Evolutionary conservation across 1,284 basidiomycete species (phyloP), one percentile per base, ranked within the genome.

Genomic region (Chiua sp.): DNA sequence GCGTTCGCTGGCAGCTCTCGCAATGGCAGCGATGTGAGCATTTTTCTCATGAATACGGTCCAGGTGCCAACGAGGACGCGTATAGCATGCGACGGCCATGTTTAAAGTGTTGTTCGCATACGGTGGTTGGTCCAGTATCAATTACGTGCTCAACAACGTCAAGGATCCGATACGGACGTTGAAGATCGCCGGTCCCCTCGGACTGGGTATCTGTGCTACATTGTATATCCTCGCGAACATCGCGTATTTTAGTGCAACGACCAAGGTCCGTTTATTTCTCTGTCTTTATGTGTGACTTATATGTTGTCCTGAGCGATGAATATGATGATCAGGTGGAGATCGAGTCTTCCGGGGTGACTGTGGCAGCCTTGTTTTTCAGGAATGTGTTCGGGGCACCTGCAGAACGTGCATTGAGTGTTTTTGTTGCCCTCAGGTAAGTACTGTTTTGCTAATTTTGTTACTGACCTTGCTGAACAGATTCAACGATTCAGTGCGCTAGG

Each of bases 71-170:
- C 15, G 30, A 32, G 30, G 22, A 23, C 15, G 20, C 5, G 11
- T 23, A n/a, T 57, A 85, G 81, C 86, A 84, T 58, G 82, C 83
- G 3, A 85, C 85, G 7, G 85, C 83, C 7, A 85, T 76, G 4
- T 84, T 84, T 78, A 86, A 87, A 62, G 83, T 87, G 20, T 71
- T 87, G 22, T 78, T 78, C 60, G 74, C 84, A 2, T 89, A 87
- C 63, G 62, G 77, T 0, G 87, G 88, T 26, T 82, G 86, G 80
- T 78, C 77, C 0, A 80, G 80, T 46, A 75, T 79, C 50, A 83
- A 85, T 62, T 84, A 83, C 49, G 81, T 86, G 1, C 68, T 86
- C 54, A 84, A 84, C 62, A 84, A 87, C 18, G 82, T 87, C 42
- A 78, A 76, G 51, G 65, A 83, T 61, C 82, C 81, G 0, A 73